Evolutionary conservation across 1,139 yeast species (phyloP).

Genomic region (Hemisphaericaspora subhashii): DNA sequence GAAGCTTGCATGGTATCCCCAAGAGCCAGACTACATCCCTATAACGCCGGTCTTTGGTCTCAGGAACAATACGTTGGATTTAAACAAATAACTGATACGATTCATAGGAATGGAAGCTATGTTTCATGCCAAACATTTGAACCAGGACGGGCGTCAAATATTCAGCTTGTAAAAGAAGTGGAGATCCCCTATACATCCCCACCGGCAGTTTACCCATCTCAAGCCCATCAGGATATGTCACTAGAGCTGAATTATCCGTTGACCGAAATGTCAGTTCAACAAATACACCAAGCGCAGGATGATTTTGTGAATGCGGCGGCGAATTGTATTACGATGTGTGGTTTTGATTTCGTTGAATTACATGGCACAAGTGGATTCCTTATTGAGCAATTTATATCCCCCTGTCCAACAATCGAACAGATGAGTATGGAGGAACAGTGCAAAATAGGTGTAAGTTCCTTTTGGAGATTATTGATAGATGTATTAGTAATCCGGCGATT

Average conservation of each 20-base stretch:
- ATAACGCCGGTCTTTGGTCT: slow-evolving; percentile 54
- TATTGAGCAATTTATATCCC: slow-evolving; percentile 39
- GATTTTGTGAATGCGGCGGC: slow-evolving; percentile 45
- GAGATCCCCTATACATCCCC: slow-evolving; percentile 27
- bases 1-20: slow-evolving; percentile 31
- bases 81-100: slow-evolving; percentile 46
- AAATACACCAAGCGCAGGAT: slow-evolving; percentile 34
- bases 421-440: slow-evolving; percentile 55
- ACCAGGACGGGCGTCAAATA: slow-evolving; percentile 27
- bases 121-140: slow-evolving; percentile 59
- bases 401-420: slow-evolving; percentile 45
- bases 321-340: slow-evolving; percentile 39
- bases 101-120: slow-evolving; percentile 53
- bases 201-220: slow-evolving; percentile 22
- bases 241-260: slow-evolving; percentile 31
- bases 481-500: slow-evolving; percentile 37
- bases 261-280: slow-evolving; percentile 31
- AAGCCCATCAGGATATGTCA: slow-evolving; percentile 24
- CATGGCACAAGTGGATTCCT: slow-evolving; percentile 56
- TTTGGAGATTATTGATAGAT: slow-evolving; percentile 53
- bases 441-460: slow-evolving; percentile 64
- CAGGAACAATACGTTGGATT: slow-evolving; percentile 48
- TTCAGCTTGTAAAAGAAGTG: slow-evolving; percentile 28
- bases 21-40: slow-evolving; percentile 35
- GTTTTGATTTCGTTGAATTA: slow-evolving; percentile 51